phyloP scores from a whole-genome alignment of 78 protist species.

The Diacronema lutheri region DNA sequence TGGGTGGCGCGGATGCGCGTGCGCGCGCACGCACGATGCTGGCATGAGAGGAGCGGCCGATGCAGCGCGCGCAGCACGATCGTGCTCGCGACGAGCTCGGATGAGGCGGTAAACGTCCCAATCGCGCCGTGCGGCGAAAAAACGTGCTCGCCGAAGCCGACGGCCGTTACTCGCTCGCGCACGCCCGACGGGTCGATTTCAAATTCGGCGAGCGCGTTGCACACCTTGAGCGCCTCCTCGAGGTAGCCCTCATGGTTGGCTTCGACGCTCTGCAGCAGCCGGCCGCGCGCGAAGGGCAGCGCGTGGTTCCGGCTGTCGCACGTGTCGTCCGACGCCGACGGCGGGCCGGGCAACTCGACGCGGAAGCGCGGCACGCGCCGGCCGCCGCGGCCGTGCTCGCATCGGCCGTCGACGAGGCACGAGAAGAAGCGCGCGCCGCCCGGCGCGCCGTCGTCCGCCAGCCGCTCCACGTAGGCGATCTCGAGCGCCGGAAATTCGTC shows the following conservation, averaged over 20 bases:
- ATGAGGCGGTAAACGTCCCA: neutral
- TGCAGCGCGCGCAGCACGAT: neutral
- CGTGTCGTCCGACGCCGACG: neutral
- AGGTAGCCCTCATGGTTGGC: neutral
- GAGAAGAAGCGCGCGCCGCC: neutral
- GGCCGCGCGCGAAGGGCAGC: neutral
- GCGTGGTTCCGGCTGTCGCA: neutral
- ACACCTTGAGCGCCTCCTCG: neutral
- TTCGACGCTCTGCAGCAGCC: neutral
- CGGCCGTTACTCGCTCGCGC: neutral
- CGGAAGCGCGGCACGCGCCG: neutral
- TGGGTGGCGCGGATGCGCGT: no score
- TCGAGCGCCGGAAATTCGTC: neutral
- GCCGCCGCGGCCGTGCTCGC: neutral
- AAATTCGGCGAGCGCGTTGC: neutral
- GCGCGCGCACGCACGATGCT: no score
- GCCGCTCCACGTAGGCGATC: neutral
- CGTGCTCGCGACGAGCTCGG: neutral
- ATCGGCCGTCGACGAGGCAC: neutral
- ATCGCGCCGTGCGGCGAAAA: neutral
- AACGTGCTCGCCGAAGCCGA: neutral
- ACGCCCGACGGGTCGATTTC: no score
- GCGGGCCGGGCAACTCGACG: neutral
- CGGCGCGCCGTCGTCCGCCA: neutral
- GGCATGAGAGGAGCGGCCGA: neutral